Conservation (phyloP, 106 monocot genomes). For the Allium sativum region DNA sequence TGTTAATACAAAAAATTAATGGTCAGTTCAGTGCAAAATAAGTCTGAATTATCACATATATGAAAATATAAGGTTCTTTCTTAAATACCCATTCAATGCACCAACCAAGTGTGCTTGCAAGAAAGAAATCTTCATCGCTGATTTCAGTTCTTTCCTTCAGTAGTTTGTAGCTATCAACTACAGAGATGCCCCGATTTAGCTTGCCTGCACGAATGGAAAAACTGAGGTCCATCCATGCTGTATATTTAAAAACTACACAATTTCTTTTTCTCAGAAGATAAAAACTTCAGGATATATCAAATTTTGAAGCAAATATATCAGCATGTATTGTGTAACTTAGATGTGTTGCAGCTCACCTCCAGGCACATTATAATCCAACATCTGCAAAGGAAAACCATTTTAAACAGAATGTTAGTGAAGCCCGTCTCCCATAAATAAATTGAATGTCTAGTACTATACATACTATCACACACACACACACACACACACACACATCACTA, state of each 20-base stretch:
- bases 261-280: background rate
- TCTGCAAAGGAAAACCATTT: conserved; percentile 30
- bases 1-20: background rate
- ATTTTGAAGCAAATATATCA: background rate
- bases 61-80: background rate
- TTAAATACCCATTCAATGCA: conserved; percentile 94
- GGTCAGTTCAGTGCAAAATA: background rate
- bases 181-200: conserved; percentile 89
- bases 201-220: conserved; percentile 34
- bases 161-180: conserved; percentile 88
- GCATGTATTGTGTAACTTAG: background rate
- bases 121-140: conserved; percentile 62
- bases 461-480: too few relatives aligned
- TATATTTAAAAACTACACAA: too few relatives aligned
- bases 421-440: too few relatives aligned
- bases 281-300: conserved; percentile 1
- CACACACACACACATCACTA: too few relatives aligned
- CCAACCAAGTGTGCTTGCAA: conserved; percentile 75
- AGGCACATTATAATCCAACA: conserved; percentile 98
- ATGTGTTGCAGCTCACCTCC: conserved; percentile 47
- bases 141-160: conserved; percentile 60
- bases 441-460: too few relatives aligned
- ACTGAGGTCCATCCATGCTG: too few relatives aligned
- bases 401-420: too few relatives aligned
- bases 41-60: background rate